These are phyloP conservation scores for Warburgia ugandensis DNA, from an alignment of 164 flowering plant genomes.

Conservation along the genomic window DNA sequence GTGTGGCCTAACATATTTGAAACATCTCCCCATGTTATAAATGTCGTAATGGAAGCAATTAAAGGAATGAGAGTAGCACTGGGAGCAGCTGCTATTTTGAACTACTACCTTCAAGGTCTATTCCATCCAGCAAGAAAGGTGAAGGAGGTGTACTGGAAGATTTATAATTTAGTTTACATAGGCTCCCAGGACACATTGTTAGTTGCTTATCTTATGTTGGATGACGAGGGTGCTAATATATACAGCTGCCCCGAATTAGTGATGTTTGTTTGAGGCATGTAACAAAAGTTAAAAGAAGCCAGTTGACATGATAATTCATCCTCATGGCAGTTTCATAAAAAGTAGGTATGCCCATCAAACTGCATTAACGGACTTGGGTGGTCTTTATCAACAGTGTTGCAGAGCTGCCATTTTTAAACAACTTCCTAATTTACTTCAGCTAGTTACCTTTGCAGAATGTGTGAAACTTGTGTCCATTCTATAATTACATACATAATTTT, in stretches of 20 bases:
- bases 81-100: conserved; percentile 82
- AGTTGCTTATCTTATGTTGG: conserved; percentile 74
- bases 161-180: conserved; percentile 86
- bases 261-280: conserved; percentile 65
- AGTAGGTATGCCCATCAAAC: too few relatives aligned
- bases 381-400: too few relatives aligned
- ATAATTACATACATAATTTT: too few relatives aligned
- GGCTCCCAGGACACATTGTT: conserved; percentile 93
- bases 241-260: conserved; percentile 77
- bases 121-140: conserved; percentile 98
- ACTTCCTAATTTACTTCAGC: too few relatives aligned
- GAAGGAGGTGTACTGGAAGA: conserved; percentile 96
- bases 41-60: conserved; percentile 96
- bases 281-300: too few relatives aligned
- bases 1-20: conserved; percentile 98
- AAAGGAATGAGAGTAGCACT: conserved; percentile 99
- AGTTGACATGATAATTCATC: too few relatives aligned
- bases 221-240: conserved; percentile 64
- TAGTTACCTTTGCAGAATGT: too few relatives aligned
- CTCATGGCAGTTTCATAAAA: too few relatives aligned
- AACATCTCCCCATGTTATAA: conserved; percentile 97
- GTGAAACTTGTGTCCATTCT: too few relatives aligned
- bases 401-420: too few relatives aligned
- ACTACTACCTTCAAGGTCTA: conserved; percentile 86
- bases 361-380: too few relatives aligned